Evolutionary conservation across 306 rosid species (phyloP).

Genomic region (Dalbergia cultrata): DNA sequence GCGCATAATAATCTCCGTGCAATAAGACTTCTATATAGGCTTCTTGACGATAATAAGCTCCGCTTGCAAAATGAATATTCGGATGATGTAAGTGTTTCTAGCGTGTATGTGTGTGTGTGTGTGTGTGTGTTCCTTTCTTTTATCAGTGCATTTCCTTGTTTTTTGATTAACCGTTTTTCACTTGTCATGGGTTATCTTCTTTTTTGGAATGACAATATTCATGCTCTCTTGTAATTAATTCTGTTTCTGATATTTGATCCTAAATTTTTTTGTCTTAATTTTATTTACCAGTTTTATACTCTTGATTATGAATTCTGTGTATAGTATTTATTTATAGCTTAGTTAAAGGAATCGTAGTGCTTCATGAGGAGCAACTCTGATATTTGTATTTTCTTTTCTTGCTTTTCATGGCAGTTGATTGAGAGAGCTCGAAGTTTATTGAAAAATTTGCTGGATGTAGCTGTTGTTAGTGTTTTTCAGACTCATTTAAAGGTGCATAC

Average conservation of each 20-base stretch:
- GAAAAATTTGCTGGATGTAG: constrained; percentile 68
- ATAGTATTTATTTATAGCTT: no score
- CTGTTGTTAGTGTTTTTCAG: constrained; percentile 58
- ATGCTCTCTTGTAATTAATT: neutral
- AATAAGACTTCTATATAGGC: constrained; percentile 61
- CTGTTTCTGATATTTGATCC: constrained; percentile 9
- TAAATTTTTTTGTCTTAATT: neutral
- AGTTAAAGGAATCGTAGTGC: neutral
- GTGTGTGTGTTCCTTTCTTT: no score
- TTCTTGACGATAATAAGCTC: constrained; percentile 49
- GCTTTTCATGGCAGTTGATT: constrained; percentile 51
- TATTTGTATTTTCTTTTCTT: neutral
- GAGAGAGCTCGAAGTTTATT: constrained; percentile 60
- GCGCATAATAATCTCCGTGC: constrained; percentile 57
- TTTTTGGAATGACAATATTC: no score
- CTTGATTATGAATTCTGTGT: neutral
- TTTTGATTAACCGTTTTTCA: no score
- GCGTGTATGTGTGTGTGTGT: neutral
- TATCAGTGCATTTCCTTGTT: no score
- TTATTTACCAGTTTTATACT: neutral
- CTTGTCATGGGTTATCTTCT: no score
- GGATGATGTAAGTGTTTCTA: constrained; percentile 45
- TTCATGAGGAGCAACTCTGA: neutral
- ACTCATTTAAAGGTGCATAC: constrained; percentile 59
- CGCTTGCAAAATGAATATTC: constrained; percentile 35